Percentiles rank a stretch among this genome's conserved stretches.
These are phyloP conservation scores for Furcasterigmium sp. DNA, from an alignment of 2,329 filamentous ascomycete genomes.

Conservation along the genomic window DNA sequence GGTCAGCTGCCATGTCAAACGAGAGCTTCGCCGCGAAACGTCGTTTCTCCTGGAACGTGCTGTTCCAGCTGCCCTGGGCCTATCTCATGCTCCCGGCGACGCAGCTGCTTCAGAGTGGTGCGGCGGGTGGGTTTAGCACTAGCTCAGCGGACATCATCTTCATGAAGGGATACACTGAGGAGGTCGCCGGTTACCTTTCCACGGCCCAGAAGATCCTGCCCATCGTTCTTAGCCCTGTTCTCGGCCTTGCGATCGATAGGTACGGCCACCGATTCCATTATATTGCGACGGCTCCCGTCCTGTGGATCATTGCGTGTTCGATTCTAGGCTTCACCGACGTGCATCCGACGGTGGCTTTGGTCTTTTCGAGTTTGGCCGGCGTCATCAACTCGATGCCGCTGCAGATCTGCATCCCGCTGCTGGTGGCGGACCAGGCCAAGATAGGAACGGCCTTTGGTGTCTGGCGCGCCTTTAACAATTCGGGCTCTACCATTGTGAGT, in stretches of 20 bases:
- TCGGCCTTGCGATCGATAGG: constrained; percentile 14
- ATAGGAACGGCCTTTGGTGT: constrained; percentile 17
- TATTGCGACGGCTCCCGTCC: constrained; percentile 14
- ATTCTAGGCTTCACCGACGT: constrained; percentile 15
- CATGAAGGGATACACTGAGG: constrained; percentile 17
- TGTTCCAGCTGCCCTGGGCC: constrained; percentile 13
- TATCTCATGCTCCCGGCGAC: constrained; percentile 17
- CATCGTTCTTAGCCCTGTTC: constrained; percentile 13
- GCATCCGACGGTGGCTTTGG: constrained; percentile 14
- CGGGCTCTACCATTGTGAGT: constrained; percentile 15
- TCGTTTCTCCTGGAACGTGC: constrained; percentile 13
- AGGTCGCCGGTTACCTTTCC: constrained; percentile 14
- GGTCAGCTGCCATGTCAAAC: constrained; percentile 8
- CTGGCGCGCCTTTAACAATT: constrained; percentile 17
- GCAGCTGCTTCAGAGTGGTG: constrained; percentile 16
- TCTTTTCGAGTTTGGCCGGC: constrained; percentile 12
- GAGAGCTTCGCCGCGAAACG: constrained; percentile 6
- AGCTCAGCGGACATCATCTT: constrained; percentile 16
- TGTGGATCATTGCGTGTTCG: constrained; percentile 14
- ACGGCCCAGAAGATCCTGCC: constrained; percentile 14
- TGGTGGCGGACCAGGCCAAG: constrained; percentile 17
- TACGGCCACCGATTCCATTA: constrained; percentile 18
- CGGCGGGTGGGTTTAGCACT: constrained; percentile 12
- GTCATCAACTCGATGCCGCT: constrained; percentile 17
- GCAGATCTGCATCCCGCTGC: constrained; percentile 15